Evolutionary conservation across 495 filamentous ascomycete species (phyloP).

Genomic region (Usnea hakonensis): DNA sequence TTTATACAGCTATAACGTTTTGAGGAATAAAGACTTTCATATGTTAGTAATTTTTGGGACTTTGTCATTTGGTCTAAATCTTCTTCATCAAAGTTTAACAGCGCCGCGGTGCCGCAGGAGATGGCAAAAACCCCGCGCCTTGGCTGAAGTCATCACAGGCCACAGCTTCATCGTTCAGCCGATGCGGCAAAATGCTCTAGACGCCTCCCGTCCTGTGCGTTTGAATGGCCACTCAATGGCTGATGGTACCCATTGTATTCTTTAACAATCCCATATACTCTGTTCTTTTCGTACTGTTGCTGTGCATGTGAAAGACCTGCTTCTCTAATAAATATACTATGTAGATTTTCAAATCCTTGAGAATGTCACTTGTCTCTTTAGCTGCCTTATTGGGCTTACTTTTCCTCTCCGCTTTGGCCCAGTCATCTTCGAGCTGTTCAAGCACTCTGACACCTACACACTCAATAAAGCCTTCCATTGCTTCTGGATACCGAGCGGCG

Average conservation of each 20-base stretch:
- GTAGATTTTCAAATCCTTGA: not conserved
- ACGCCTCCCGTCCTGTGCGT: not conserved
- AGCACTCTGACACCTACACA: conserved; percentile 24
- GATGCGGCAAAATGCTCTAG: conserved; percentile 5
- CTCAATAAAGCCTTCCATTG: conserved; percentile 40
- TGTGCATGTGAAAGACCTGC: not conserved
- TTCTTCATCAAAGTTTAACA: no score
- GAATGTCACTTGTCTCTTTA: conserved; percentile 5
- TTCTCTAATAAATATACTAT: no score
- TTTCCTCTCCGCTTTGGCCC: conserved; percentile 2
- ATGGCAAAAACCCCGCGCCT: not conserved
- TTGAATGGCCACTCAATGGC: not conserved
- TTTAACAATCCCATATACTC: not conserved
- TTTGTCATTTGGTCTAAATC: no score
- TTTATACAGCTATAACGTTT: no score
- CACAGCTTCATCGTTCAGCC: not conserved
- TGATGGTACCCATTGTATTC: not conserved
- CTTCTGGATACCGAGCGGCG: conserved; percentile 47
- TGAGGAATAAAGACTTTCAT: no score
- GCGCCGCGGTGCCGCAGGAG: no score
- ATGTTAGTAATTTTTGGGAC: no score
- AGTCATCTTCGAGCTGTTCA: conserved; percentile 21
- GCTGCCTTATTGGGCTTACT: conserved; percentile 3
- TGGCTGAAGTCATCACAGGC: not conserved
- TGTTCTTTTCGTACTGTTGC: not conserved